Evolutionary conservation across 2,329 filamentous ascomycete species (phyloP).

Genomic region (Trichoderma aggressivum): DNA sequence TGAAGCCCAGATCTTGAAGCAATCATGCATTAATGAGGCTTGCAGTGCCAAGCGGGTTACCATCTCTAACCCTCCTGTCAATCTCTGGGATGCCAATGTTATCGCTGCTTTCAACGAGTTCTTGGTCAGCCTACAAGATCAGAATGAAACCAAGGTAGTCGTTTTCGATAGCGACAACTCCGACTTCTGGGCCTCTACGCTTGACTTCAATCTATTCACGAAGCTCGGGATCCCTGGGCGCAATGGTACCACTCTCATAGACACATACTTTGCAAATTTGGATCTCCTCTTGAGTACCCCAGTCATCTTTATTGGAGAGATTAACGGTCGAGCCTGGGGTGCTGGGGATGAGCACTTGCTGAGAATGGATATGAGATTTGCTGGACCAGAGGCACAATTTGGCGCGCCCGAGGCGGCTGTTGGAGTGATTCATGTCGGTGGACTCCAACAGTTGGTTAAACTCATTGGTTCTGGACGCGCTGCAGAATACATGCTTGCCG

Average conservation of each 20-base stretch:
- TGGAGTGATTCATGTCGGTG: neutral
- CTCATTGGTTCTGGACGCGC: constrained; percentile 6
- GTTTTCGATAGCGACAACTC: neutral
- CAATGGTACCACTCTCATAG: neutral
- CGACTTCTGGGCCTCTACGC: neutral
- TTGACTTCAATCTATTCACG: neutral
- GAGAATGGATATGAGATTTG: constrained; percentile 7
- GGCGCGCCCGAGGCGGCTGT: neutral
- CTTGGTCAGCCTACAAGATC: neutral
- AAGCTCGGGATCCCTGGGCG: neutral
- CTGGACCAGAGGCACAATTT: neutral
- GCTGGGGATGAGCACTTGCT: constrained; percentile 3
- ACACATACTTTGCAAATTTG: constrained; percentile 3
- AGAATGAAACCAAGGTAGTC: neutral
- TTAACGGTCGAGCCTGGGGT: neutral
- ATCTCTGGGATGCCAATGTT: neutral
- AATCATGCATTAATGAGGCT: neutral
- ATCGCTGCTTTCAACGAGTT: neutral
- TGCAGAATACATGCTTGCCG: neutral
- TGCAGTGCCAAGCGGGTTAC: constrained; percentile 4
- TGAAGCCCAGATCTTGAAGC: neutral
- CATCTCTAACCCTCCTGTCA: neutral
- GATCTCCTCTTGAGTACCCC: neutral
- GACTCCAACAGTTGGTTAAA: neutral
- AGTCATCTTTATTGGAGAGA: constrained; percentile 5